These are phyloP conservation scores for Colletotrichum graminicola DNA, from an alignment of 2,329 filamentous ascomycete genomes.

Conservation along the genomic window DNA sequence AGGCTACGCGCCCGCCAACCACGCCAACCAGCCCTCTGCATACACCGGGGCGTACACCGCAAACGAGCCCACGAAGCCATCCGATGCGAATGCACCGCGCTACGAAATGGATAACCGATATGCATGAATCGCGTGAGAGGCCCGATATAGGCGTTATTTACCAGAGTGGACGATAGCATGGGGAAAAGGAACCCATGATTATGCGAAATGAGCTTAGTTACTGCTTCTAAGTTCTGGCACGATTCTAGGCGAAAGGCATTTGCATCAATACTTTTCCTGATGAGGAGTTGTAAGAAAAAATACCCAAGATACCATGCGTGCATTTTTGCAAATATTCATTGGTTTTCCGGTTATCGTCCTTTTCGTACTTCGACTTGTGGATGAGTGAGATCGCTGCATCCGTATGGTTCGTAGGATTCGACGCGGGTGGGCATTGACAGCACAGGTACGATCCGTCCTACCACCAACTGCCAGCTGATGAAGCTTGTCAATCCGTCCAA, in stretches of 20 bases:
- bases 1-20: slow-evolving; percentile 31
- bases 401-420: neutral
- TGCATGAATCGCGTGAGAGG: neutral
- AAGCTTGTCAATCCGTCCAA: neutral
- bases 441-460: neutral
- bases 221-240: neutral
- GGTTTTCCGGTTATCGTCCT: neutral
- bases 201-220: neutral
- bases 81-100: neutral
- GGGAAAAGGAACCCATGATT: neutral
- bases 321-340: neutral
- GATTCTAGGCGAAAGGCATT: neutral
- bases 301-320: neutral
- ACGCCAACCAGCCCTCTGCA: slow-evolving; percentile 11
- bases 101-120: neutral
- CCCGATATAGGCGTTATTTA: neutral
- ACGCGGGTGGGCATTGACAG: neutral
- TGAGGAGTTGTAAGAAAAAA: neutral
- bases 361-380: no score
- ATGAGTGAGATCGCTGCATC: neutral
- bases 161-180: neutral
- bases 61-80: slow-evolving; percentile 6
- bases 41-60: slow-evolving; percentile 8
- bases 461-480: neutral
- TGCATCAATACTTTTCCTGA: neutral